Base-by-base conservation (phyloP, 139 green algal species). In the Nannochloris sp. region DNA sequence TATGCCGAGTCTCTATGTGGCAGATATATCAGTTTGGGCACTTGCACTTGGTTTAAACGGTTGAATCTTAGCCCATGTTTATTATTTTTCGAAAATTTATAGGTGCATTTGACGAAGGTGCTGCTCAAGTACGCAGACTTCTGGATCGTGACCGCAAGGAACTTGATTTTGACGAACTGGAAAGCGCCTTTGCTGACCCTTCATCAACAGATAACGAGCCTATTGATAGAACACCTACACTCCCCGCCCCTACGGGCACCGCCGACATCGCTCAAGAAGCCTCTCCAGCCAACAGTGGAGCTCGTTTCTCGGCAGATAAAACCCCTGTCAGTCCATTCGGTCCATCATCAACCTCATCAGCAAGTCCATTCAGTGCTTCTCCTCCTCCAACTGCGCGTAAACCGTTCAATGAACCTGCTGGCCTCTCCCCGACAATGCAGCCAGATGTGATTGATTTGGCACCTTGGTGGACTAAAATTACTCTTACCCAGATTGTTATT, bases 131-230 rank as follows among this genome's bases (percentile, higher is more conserved):
- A 14, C 76, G 79, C 53, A 78, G 83, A 14, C 68, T 94, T 34
- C 75, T 94, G 15, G 75, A 68, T 33, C 69, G 87, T 19, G 87
- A 94, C 69, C 64, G 80, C 24, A 86, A 88, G 64, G 82, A 94
- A 56, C 63, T 87, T 45, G 82, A 82, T 6, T 47, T 70, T 25
- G 71, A 80, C 12, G 63, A 77, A 45, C 64, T 76, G 45, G 78
- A 70, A 30, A 59, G 45, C 4, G 48, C 29, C 12, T 75, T 77
- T 37, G 37, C 8, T 47, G 27, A 35, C 37, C n/a, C n/a, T n/a
- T 25, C 23, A 33, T n/a, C 29, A 29, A 33, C 37, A 48, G 15
- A 10, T 30, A 19, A 14, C 13, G 45, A 14, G 10, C 9, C 9
- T 19, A 59, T 44, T 19, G 30, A 34, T 59, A 44, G 12, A 44